phyloP scores from a whole-genome alignment of 2,329 filamentous ascomycete species.

The Gaeumannomyces tritici region DNA sequence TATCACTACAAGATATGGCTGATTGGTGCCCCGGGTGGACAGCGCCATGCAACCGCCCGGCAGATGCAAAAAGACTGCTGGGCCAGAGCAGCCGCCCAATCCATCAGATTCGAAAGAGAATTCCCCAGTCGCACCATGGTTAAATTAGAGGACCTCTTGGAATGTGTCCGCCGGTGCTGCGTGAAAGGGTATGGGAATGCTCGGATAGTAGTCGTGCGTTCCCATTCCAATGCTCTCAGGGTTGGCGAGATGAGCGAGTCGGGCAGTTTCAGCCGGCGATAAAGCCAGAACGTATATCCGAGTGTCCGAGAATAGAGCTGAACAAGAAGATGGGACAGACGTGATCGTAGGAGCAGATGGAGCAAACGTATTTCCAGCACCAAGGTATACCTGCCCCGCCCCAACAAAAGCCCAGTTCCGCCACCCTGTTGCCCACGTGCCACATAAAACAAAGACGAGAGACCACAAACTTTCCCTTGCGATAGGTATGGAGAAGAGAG shows the following conservation, averaged over 20 bases:
- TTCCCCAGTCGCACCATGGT: neutral
- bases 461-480: neutral
- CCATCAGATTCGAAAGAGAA: no score
- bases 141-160: neutral
- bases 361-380: neutral
- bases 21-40: no score
- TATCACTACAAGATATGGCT: no score
- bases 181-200: neutral
- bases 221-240: neutral
- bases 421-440: neutral
- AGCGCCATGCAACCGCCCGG: no score
- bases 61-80: no score
- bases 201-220: neutral
- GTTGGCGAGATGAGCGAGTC: neutral
- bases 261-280: neutral
- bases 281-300: neutral
- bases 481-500: neutral
- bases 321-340: neutral
- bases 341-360: neutral
- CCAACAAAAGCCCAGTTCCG: neutral
- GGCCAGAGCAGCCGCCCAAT: no score
- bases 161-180: neutral
- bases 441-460: neutral
- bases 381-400: neutral
- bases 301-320: neutral